Percentiles rank a stretch among this genome's conserved stretches.
Conservation (phyloP, 768 basidiomycete genomes). For the Phanerochaete sordida region DNA sequence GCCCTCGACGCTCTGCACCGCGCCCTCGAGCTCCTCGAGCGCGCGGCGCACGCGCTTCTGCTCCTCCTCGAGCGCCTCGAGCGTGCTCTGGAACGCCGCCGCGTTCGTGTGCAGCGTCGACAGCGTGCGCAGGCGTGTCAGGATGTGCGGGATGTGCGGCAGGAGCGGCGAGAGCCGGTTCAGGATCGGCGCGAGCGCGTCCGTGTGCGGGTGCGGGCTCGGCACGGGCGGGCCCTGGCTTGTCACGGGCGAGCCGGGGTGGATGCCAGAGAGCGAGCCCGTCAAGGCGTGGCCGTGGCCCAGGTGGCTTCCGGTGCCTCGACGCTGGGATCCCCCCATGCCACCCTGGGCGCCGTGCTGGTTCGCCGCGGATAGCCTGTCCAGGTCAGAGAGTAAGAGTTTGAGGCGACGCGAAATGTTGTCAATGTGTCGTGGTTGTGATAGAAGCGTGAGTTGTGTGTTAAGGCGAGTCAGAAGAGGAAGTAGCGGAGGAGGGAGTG, state of each 20-base stretch:
- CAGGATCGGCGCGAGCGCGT: constrained; percentile 66
- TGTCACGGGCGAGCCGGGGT: constrained; percentile 10
- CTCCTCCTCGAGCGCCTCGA: constrained; percentile 67
- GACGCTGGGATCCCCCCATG: constrained; percentile 40
- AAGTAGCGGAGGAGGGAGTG: constrained; percentile 77
- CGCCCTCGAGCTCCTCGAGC: constrained; percentile 62
- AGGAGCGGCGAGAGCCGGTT: constrained; percentile 68
- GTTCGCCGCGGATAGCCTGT: constrained; percentile 56
- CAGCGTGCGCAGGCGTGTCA: constrained; percentile 84
- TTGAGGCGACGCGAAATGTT: constrained; percentile 93
- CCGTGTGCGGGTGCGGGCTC: constrained; percentile 25
- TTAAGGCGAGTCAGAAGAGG: constrained; percentile 80
- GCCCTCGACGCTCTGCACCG: constrained; percentile 68
- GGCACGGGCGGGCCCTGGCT: constrained; percentile 6
- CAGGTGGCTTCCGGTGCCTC: constrained; percentile 16
- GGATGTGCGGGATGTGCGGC: constrained; percentile 85
- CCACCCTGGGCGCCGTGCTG: constrained; percentile 31
- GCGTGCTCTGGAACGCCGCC: constrained; percentile 65
- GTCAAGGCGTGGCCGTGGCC: background rate
- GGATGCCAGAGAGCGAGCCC: constrained; percentile 1
- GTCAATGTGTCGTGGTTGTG: constrained; percentile 95
- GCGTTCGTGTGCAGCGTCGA: constrained; percentile 80
- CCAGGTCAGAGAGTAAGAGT: constrained; percentile 87
- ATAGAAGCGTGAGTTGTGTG: constrained; percentile 80
- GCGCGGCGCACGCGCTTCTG: constrained; percentile 61